Conservation (phyloP, 176 grass and related monocot genomes). For the Puccinellia tenuiflora region DNA sequence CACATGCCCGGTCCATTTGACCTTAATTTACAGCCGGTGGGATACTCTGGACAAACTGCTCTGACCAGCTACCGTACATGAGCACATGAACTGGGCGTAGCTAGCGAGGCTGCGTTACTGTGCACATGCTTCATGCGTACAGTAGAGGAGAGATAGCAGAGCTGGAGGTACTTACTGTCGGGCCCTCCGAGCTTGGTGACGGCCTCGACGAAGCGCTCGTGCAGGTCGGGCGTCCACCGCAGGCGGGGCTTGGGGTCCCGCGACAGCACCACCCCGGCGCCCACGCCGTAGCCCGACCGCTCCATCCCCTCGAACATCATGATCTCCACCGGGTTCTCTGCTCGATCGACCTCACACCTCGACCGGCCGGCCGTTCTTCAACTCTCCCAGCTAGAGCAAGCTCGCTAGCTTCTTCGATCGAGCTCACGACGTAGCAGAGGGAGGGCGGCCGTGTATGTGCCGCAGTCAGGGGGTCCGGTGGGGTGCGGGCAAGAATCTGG, state of each 20-base stretch:
- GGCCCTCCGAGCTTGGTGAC: slow-evolving; percentile 94
- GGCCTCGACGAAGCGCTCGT: slow-evolving; percentile 91
- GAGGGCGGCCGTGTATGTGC: not conserved
- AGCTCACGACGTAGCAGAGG: not conserved
- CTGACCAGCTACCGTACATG: not conserved
- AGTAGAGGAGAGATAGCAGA: not conserved
- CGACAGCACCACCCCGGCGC: slow-evolving; percentile 49
- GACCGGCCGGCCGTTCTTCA: not conserved
- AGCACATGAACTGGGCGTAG: not conserved
- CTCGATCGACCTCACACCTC: not conserved
- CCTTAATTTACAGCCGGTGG: not conserved
- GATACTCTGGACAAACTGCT: not conserved
- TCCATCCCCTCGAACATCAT: slow-evolving; percentile 64
- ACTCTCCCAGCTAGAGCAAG: not conserved
- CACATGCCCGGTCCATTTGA: no score
- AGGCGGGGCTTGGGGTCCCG: slow-evolving; percentile 81
- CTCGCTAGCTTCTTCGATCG: not conserved
- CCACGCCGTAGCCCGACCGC: slow-evolving; percentile 26
- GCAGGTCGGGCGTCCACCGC: slow-evolving; percentile 91
- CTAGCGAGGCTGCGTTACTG: not conserved
- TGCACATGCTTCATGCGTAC: not conserved
- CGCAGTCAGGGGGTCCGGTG: not conserved
- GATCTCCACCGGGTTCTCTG: not conserved
- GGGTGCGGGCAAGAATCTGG: slow-evolving; percentile 27
- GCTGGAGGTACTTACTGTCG: slow-evolving; percentile 49